Conservation (phyloP, 176 grass and related monocot genomes). For the Saccharum spontaneum region DNA sequence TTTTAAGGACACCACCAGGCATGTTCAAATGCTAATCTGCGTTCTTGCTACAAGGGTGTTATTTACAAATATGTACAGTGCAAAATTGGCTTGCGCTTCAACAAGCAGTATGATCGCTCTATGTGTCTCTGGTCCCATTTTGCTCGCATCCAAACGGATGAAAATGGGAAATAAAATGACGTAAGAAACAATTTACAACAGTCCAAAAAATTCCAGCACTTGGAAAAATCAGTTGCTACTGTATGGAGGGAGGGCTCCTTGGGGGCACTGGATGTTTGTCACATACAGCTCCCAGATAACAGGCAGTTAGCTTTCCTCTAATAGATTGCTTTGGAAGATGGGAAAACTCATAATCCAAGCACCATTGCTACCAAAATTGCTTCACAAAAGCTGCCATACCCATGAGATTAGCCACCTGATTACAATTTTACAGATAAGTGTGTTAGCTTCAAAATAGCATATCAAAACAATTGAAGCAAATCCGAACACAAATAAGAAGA, state of each 20-base stretch:
- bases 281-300: not conserved
- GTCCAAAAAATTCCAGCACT: not conserved
- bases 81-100: slow-evolving; percentile 32
- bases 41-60: not conserved
- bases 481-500: not conserved
- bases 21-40: not conserved
- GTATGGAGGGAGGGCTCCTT: no score
- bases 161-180: not conserved
- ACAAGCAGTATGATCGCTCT: not conserved
- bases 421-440: slow-evolving; percentile 9
- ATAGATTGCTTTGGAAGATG: not conserved
- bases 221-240: slow-evolving; percentile 12
- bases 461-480: slow-evolving; percentile 14
- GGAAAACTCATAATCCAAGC: slow-evolving; percentile 3
- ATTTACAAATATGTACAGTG: slow-evolving; percentile 41
- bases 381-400: not conserved
- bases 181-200: not conserved
- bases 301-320: not conserved
- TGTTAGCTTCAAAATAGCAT: slow-evolving; percentile 31
- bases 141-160: slow-evolving; percentile 16
- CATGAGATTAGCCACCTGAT: slow-evolving; percentile 7
- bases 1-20: not conserved
- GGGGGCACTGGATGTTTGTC: not conserved
- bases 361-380: not conserved
- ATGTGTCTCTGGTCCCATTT: not conserved